Percentiles rank a stretch among this genome's conserved stretches.
Evolutionary conservation across 1,284 basidiomycete genomes (phyloP).

Genomic region (Austroboletus niveus): DNA sequence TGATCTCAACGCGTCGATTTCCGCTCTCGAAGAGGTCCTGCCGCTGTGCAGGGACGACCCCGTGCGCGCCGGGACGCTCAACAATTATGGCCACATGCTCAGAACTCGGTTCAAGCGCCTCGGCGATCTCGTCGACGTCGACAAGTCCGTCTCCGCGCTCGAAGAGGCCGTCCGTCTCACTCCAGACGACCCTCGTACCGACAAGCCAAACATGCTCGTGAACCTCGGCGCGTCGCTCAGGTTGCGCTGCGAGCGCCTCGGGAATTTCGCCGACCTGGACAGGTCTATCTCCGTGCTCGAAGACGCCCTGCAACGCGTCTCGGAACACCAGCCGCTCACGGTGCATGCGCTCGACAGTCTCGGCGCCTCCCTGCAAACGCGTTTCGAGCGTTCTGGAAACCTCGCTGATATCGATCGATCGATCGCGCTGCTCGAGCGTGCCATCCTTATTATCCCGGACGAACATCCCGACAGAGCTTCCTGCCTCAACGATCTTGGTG

Average conservation of each 20-base stretch:
- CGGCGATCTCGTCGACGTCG: neutral
- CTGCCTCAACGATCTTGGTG: neutral
- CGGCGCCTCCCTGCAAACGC: neutral
- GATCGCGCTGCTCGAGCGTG: neutral
- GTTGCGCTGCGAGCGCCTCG: neutral
- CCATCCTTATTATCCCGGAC: neutral
- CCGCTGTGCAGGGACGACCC: neutral
- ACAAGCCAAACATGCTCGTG: neutral
- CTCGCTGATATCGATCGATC: neutral
- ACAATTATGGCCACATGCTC: neutral
- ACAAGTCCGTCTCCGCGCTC: neutral
- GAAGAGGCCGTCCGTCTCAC: conserved; percentile 2
- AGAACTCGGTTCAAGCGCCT: neutral
- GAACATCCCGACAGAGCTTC: neutral
- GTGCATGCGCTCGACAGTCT: neutral
- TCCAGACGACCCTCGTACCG: neutral
- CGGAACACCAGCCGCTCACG: neutral
- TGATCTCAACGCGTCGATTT: neutral
- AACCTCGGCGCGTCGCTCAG: conserved; percentile 1
- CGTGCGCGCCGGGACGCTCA: neutral
- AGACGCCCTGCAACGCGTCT: neutral
- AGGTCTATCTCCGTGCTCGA: neutral
- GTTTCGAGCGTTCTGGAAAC: neutral
- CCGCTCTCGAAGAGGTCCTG: neutral
- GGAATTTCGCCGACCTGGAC: neutral